A percentile compares a stretch with the other conserved stretches of the same genome.
These are phyloP conservation scores for Rosa hybrid DNA, from an alignment of 331 rosid genomes.

Conservation along the genomic window DNA sequence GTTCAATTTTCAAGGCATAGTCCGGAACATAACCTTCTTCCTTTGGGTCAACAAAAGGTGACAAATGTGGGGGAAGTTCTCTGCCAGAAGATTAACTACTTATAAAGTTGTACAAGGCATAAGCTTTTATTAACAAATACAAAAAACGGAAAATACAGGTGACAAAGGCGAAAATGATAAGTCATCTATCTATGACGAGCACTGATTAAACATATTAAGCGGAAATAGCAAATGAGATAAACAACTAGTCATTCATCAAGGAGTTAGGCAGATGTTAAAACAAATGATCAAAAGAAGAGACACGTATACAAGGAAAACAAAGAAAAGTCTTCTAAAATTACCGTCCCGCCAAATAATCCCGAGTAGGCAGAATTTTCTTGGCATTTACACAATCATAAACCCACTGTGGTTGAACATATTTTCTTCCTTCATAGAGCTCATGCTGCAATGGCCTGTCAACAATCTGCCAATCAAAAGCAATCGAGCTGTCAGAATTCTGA, in stretches of 20 bases:
- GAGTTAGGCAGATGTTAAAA: not conserved
- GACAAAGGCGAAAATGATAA: not conserved
- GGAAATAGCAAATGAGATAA: not conserved
- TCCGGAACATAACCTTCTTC: conserved; percentile 89
- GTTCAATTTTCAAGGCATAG: conserved; percentile 76
- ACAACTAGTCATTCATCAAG: not conserved
- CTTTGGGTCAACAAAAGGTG: conserved; percentile 77
- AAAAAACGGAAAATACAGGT: not conserved
- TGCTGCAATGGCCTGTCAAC: conserved; percentile 79
- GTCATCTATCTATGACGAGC: not conserved
- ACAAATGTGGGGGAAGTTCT: conserved; percentile 87
- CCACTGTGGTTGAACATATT: conserved; percentile 99
- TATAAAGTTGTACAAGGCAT: not conserved
- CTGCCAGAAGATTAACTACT: conserved; percentile 37
- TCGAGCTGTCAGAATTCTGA: not conserved
- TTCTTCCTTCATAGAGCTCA: conserved; percentile 66
- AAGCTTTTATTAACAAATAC: not conserved
- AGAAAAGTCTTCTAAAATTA: conserved; percentile 25
- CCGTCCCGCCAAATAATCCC: conserved; percentile 80
- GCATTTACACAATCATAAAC: conserved; percentile 83
- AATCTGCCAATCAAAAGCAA: conserved; percentile 45
- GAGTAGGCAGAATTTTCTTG: conserved; percentile 67
- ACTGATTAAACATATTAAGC: not conserved
- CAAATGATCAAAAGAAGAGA: not conserved
- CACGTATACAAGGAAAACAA: not conserved